Base-by-base conservation (phyloP, 768 basidiomycete genomes). In the Calocybe cyanea region DNA sequence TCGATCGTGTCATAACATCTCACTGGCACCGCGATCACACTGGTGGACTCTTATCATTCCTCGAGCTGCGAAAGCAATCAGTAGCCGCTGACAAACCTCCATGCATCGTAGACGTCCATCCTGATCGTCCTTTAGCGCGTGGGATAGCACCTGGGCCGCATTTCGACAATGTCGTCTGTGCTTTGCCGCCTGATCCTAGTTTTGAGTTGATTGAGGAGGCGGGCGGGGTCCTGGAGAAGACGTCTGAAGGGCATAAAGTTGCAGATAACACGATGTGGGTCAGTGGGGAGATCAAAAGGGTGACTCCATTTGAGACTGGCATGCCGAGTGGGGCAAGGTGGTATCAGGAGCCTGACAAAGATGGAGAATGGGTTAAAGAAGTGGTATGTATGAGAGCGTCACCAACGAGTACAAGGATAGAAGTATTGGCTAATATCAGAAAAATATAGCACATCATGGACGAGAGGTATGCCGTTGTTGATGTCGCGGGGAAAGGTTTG, bases 21-120 rank as follows among this genome's bases (percentile, higher is more conserved):
- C 79, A 87, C 58, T 92, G 89, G 90, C 87, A 87, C 57, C 70
- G 75, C 45, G 85, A 87, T 56, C 83, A 85, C 59, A 81, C 84
- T 1, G 83, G 87, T 13, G 85, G 89, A 8, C 71, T 92, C 44
- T 70, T 85, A 30, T 73, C 85, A 4, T 81, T 87, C 53, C 69
- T 87, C 1, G 63, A 71, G 30, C 60, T 76, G 47, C 73, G 81
- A 41, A 50, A 56, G 7, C 25, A 5, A n/a, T n/a, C n/a, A n/a
- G n/a, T n/a, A n/a, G n/a, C n/a, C 5, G 43, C 42, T 38, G 30
- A 62, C 24, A 23, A 23, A 9, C 50, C 54, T 23, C 58, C 61
- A 4, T 78, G 81, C 51, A 52, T 73, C 46, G 77, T 87, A 11
- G 91, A 93, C 58, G 68, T 88, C 20, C 91, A 92, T 60, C 90